These are phyloP conservation scores for Mycena crocata DNA, from an alignment of 768 basidiomycete species.

Conservation along the genomic window DNA sequence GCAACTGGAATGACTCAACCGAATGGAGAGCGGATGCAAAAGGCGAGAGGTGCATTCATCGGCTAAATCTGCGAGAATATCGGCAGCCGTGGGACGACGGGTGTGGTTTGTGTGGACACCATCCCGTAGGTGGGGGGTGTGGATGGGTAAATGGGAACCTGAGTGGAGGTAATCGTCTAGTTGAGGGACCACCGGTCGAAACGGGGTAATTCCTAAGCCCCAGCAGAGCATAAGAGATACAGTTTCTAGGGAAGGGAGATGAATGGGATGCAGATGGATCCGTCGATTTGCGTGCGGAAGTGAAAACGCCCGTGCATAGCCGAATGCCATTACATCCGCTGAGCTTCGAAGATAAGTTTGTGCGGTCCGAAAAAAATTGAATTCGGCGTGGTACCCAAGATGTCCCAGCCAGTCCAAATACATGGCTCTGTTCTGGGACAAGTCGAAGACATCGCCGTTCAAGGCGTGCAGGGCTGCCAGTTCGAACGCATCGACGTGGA, in stretches of 20 bases:
- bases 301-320: conserved; percentile 4
- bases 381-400: conserved; percentile 21
- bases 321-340: conserved; percentile 20
- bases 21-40: conserved; percentile 1
- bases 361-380: not conserved
- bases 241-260: not conserved
- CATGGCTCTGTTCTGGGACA: conserved; percentile 12
- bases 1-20: not conserved
- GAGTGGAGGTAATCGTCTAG: no score
- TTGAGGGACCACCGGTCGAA: not conserved
- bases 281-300: conserved; percentile 3
- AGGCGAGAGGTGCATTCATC: conserved; percentile 17
- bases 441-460: conserved; percentile 24
- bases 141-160: no score
- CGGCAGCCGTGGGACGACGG: conserved; percentile 13
- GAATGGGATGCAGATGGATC: conserved; percentile 10
- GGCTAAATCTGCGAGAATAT: conserved; percentile 17
- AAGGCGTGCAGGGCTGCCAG: conserved; percentile 8
- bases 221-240: conserved; percentile 17
- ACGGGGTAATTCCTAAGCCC: conserved; percentile 2
- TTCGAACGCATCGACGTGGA: conserved; percentile 18
- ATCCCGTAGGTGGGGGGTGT: no score
- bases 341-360: conserved; percentile 21
- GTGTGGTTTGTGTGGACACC: no score
- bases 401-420: conserved; percentile 25